Conservation (phyloP, 495 filamentous ascomycete species). For the Schizothecium vesticola region DNA sequence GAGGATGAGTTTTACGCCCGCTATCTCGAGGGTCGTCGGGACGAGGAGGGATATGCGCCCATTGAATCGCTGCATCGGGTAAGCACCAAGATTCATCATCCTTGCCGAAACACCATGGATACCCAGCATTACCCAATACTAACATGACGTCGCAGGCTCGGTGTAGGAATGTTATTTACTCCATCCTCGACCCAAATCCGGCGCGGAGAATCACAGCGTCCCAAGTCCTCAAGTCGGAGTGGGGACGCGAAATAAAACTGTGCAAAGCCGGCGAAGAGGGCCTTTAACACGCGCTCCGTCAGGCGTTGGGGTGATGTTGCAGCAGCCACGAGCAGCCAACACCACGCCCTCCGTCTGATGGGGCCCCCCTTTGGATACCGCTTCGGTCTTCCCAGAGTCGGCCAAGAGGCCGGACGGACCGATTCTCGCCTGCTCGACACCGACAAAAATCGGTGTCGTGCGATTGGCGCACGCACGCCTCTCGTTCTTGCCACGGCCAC, state of each 20-base stretch:
- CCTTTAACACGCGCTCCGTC: slow-evolving; percentile 40
- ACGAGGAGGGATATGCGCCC: slow-evolving; percentile 91
- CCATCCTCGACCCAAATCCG: slow-evolving; percentile 93
- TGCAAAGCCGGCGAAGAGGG: slow-evolving; percentile 96
- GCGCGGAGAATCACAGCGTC: slow-evolving; percentile 88
- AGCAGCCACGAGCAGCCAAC: background rate
- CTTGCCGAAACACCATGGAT: background rate
- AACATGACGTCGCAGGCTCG: slow-evolving; percentile 59
- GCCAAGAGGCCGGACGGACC: background rate
- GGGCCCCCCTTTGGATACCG: slow-evolving; percentile 5
- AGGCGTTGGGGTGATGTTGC: slow-evolving; percentile 9
- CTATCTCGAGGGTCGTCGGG: slow-evolving; percentile 85
- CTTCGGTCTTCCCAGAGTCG: background rate
- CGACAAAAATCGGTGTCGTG: background rate
- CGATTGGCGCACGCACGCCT: slow-evolving; percentile 1
- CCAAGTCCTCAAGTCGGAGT: slow-evolving; percentile 96
- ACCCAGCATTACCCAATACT: background rate
- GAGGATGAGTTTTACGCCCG: slow-evolving; percentile 96
- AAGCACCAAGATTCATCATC: slow-evolving; percentile 40
- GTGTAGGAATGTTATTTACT: slow-evolving; percentile 98
- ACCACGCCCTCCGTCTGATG: slow-evolving; percentile 18
- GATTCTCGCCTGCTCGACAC: background rate
- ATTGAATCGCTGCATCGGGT: slow-evolving; percentile 95
- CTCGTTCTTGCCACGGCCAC: slow-evolving; percentile 1
- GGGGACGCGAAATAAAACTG: slow-evolving; percentile 93